Conservation (phyloP, 805 yeast species). For the Cyberlindnera veronae region DNA sequence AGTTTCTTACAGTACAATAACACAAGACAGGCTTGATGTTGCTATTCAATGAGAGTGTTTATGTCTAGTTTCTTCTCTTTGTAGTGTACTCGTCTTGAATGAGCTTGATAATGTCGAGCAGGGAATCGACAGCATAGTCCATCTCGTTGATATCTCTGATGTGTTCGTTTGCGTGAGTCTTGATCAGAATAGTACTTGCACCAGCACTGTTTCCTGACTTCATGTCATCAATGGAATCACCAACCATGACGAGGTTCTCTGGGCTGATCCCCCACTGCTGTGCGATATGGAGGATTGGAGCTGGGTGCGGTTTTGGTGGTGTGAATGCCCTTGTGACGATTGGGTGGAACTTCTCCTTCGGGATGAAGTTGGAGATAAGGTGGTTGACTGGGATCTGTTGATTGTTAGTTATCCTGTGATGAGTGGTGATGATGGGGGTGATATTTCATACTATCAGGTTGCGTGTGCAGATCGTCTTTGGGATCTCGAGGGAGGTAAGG, state of each 20-base stretch:
- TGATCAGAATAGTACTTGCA: conserved; percentile 50
- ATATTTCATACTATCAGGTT: conserved; percentile 35
- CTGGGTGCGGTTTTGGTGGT: conserved; percentile 69
- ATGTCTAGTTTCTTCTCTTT: neutral
- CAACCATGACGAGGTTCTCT: conserved; percentile 58
- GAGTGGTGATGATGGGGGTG: neutral
- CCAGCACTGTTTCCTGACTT: conserved; percentile 63
- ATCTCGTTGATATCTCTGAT: conserved; percentile 35
- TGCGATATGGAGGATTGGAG: conserved; percentile 57
- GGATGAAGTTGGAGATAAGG: conserved; percentile 42
- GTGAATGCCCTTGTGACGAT: conserved; percentile 58
- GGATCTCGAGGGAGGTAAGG: conserved; percentile 26
- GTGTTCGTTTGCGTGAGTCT: conserved; percentile 47
- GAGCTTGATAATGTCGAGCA: conserved; percentile 35
- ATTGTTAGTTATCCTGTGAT: neutral
- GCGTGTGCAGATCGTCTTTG: conserved; percentile 61
- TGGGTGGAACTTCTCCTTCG: conserved; percentile 43
- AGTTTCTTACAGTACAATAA: conserved; percentile 15
- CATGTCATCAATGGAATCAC: conserved; percentile 73
- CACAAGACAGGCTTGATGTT: no score
- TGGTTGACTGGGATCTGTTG: conserved; percentile 46
- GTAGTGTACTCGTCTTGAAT: conserved; percentile 34
- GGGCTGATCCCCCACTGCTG: conserved; percentile 45
- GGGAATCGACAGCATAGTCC: conserved; percentile 24
- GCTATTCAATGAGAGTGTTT: no score